phyloP scores from a whole-genome alignment of 2,329 filamentous ascomycete species.

The Fonsecaea nubica region DNA sequence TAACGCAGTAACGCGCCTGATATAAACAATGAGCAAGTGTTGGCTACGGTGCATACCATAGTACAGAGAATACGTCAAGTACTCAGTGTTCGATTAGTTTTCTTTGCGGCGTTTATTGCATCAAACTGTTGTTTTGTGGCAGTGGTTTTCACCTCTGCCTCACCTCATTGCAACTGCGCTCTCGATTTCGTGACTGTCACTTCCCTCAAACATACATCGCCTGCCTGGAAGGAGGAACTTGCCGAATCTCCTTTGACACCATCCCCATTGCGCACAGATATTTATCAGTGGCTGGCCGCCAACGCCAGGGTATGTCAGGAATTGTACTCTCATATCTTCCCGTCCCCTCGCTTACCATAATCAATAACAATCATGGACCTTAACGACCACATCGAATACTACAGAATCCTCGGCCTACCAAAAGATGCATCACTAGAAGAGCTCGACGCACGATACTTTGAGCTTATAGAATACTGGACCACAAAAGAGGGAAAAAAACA shows the following conservation, averaged over 20 bases:
- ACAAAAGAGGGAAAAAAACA: neutral
- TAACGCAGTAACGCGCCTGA: constrained; percentile 3
- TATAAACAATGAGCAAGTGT: constrained; percentile 14
- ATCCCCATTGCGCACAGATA: neutral
- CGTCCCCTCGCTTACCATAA: neutral
- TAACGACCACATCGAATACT: neutral
- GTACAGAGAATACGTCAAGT: neutral
- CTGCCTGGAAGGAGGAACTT: neutral
- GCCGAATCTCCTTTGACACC: neutral
- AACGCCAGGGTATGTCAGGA: neutral
- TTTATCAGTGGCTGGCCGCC: neutral
- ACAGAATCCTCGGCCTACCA: constrained; percentile 15
- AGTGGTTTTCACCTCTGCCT: neutral
- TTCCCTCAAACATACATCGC: neutral
- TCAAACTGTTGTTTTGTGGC: neutral
- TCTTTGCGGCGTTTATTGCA: neutral
- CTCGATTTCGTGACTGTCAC: neutral
- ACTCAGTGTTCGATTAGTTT: neutral
- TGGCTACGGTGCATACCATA: constrained; percentile 13
- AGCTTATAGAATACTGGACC: constrained; percentile 24
- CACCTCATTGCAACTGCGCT: constrained; percentile 10
- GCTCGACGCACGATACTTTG: constrained; percentile 30
- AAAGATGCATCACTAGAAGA: constrained; percentile 23
- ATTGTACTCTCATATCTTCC: neutral
- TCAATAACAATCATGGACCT: constrained; percentile 14